A percentile compares a stretch with the other conserved stretches of the same genome.
Conservation (phyloP, 2,329 filamentous ascomycete genomes). For the Epichloe scottii region DNA sequence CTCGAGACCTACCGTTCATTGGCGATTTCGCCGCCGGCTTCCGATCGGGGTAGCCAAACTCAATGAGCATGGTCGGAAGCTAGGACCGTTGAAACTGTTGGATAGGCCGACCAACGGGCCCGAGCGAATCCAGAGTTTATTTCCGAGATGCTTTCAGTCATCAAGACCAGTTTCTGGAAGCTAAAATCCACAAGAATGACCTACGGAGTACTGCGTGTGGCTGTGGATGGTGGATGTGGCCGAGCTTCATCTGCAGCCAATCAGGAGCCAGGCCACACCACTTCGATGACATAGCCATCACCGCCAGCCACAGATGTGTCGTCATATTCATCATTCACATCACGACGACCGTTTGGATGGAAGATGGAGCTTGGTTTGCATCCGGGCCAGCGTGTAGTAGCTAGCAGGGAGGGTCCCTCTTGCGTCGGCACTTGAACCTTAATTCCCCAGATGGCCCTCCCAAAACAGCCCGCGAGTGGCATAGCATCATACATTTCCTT, state of each 20-base stretch:
- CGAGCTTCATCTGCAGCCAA: background rate
- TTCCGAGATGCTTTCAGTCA: too few relatives aligned
- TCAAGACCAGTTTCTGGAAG: too few relatives aligned
- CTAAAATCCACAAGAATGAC: too few relatives aligned
- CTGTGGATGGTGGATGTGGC: background rate
- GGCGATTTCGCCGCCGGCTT: background rate
- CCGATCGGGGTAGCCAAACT: background rate
- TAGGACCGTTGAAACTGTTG: background rate
- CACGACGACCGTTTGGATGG: background rate
- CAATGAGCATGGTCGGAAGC: background rate
- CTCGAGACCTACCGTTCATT: background rate
- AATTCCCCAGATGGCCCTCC: background rate
- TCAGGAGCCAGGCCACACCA: background rate
- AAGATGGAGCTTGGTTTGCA: background rate
- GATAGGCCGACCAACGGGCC: background rate
- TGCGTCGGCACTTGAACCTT: background rate
- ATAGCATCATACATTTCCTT: constrained; percentile 1
- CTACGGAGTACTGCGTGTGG: background rate
- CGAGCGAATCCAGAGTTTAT: too few relatives aligned
- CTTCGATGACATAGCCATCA: background rate
- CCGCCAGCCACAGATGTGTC: constrained; percentile 3
- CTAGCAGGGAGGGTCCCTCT: background rate
- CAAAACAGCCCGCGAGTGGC: background rate
- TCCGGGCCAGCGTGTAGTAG: background rate
- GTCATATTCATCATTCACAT: background rate